Conservation (phyloP, 2,329 filamentous ascomycete genomes). For the Arthrobotrys conoides region DNA sequence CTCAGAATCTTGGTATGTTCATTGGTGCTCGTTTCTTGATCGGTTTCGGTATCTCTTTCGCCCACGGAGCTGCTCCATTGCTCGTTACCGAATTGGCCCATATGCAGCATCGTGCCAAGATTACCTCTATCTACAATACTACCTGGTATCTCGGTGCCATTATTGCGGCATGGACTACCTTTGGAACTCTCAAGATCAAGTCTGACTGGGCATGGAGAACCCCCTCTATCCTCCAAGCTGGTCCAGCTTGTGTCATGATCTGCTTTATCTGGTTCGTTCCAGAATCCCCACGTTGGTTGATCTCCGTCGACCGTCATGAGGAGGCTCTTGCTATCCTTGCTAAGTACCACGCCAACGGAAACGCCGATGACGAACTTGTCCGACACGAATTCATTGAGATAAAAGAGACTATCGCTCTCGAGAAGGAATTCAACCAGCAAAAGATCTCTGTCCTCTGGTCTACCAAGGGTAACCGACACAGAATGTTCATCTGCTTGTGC, state of each 20-base stretch:
- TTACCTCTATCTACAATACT: conserved; percentile 70
- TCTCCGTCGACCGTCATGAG: conserved; percentile 66
- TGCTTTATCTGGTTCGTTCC: conserved; percentile 67
- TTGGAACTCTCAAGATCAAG: conserved; percentile 67
- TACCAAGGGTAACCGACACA: conserved; percentile 72
- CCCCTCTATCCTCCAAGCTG: conserved; percentile 70
- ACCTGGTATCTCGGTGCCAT: conserved; percentile 69
- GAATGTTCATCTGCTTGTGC: conserved; percentile 72
- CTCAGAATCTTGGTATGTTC: conserved; percentile 68
- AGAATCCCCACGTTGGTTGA: conserved; percentile 67
- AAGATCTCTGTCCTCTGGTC: conserved; percentile 69
- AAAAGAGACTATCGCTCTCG: conserved; percentile 68
- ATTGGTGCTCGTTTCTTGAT: conserved; percentile 67
- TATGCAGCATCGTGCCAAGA: conserved; percentile 70
- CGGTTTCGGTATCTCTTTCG: conserved; percentile 68
- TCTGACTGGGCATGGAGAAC: conserved; percentile 71
- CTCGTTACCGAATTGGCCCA: conserved; percentile 70
- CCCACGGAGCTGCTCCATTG: conserved; percentile 66
- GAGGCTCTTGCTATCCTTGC: conserved; percentile 66
- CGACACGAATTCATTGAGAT: conserved; percentile 69
- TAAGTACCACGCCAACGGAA: conserved; percentile 67
- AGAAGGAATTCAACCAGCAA: conserved; percentile 69
- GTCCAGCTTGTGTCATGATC: conserved; percentile 69
- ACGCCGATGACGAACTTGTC: conserved; percentile 67
- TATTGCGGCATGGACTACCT: conserved; percentile 70